Evolutionary conservation across 805 yeast genomes (phyloP), one percentile per base, ranked within the genome.

Genomic region (Komagataella mondaviorum): DNA sequence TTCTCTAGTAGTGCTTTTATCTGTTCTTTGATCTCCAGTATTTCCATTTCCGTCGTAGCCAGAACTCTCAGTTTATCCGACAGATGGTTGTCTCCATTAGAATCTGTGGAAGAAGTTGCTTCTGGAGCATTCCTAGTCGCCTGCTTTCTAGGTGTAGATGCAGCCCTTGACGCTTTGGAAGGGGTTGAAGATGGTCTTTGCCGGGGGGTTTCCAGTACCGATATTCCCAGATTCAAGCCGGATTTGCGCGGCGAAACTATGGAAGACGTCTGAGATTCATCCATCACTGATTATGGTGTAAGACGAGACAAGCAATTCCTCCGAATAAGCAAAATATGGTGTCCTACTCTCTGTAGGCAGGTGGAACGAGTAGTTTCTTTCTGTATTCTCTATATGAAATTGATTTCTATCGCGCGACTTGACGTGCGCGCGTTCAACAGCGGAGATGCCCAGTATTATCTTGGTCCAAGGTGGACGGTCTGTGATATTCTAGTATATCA

Each of bases 1-100:
- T 64, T 65, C 2, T 55, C 57, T 18, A 58, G 61, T 58, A 83
- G 53, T 20, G 68, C 72, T 46, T 72, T 73, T 23, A 82, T 72
- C 48, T 70, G 67, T 56, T 78, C 81, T 55, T 80, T 82, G 46
- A 83, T 63, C 56, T 84, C 89, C 49, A 84, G 73, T 24, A 84
- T 68, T 23, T 75, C 76, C 77, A 81, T 77, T 60, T 85, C 93
- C 59, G 82, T 84, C 45, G 78, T 67, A 0, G 91, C 91, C 47
- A 85, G 65, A 6, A 73, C 66, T 54, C 87, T 71, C 49, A 84
- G 64, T 49, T 81, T 76, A 4, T 74, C 77, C 52, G 78, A 79
- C 5, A 82, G 67, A 45, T 72, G 39, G 5, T 30, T 30, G 8
- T 30, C 79, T 16, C 18, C 23, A 7, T 39, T 18, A 8, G 47